Evolutionary conservation across 768 basidiomycete species (phyloP).

Genomic region (Fistulinella prunicolor): DNA sequence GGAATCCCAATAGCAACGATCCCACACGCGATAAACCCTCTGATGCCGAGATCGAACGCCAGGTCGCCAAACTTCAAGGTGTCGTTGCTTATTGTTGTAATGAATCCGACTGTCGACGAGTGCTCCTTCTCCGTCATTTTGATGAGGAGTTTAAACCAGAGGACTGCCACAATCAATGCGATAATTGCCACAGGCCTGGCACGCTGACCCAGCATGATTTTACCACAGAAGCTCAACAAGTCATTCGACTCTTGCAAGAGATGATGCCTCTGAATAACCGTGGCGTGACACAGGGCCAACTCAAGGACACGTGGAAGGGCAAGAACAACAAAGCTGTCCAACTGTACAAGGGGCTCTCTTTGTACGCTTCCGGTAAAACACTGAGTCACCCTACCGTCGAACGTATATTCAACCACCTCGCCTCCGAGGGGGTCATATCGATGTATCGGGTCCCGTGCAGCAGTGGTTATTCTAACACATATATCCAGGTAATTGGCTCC

Average conservation of each 20-base stretch:
- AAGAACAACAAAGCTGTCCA: slow-evolving; percentile 44
- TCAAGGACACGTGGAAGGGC: slow-evolving; percentile 66
- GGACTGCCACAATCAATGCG: slow-evolving; percentile 70
- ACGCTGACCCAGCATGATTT: slow-evolving; percentile 53
- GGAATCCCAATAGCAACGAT: slow-evolving; percentile 43
- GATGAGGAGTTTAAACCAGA: slow-evolving; percentile 71
- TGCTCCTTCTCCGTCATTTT: slow-evolving; percentile 86
- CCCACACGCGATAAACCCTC: slow-evolving; percentile 30
- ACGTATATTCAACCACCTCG: slow-evolving; percentile 58
- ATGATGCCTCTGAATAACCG: slow-evolving; percentile 41
- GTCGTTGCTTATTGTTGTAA: slow-evolving; percentile 84
- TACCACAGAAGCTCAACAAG: slow-evolving; percentile 51
- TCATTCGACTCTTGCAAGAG: slow-evolving; percentile 55
- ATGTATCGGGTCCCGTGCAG: slow-evolving; percentile 46
- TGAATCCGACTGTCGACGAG: slow-evolving; percentile 80
- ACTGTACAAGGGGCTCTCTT: slow-evolving; percentile 43
- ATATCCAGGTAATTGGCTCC: slow-evolving; percentile 44
- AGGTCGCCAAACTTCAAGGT: slow-evolving; percentile 57
- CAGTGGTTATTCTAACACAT: slow-evolving; percentile 49
- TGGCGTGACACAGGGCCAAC: slow-evolving; percentile 57
- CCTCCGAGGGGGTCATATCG: slow-evolving; percentile 47
- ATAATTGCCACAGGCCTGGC: slow-evolving; percentile 69
- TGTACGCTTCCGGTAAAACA: slow-evolving; percentile 54
- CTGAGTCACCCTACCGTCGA: slow-evolving; percentile 56
- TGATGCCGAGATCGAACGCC: slow-evolving; percentile 60